A percentile compares a stretch with the other conserved stretches of the same genome.
phyloP scores from a whole-genome alignment of 495 filamentous ascomycete genomes.

The Neurospora sp. region DNA sequence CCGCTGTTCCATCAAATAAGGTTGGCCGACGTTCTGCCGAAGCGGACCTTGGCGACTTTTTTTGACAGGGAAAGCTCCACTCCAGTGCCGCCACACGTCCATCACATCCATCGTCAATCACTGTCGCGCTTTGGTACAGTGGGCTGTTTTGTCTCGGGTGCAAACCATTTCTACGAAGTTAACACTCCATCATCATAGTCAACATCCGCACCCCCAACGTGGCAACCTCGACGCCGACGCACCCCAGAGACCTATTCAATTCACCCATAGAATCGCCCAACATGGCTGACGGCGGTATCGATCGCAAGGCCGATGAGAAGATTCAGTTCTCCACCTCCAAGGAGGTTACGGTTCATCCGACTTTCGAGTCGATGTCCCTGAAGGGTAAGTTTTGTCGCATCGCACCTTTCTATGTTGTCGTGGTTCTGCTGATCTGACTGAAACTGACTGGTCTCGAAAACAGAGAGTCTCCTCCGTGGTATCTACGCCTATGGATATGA shows the following conservation, averaged over 20 bases:
- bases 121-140: not conserved
- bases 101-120: slow-evolving; percentile 1
- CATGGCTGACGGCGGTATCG: slow-evolving; percentile 83
- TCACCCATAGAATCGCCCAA: not conserved
- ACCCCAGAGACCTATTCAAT: slow-evolving; percentile 19
- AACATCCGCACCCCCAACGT: slow-evolving; percentile 2
- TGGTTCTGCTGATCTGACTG: not conserved
- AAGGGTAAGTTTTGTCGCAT: slow-evolving; percentile 43
- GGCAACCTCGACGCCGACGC: not conserved
- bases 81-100: not conserved
- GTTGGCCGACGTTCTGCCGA: not conserved
- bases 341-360: slow-evolving; percentile 78
- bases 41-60: not conserved
- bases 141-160: not conserved
- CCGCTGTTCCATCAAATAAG: not conserved
- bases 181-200: not conserved
- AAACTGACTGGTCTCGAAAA: not conserved
- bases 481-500: slow-evolving; percentile 99
- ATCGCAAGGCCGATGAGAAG: slow-evolving; percentile 86
- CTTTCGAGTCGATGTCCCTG: slow-evolving; percentile 50
- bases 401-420: not conserved
- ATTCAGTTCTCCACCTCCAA: slow-evolving; percentile 98
- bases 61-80: not conserved
- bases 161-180: not conserved
- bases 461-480: slow-evolving; percentile 86